Conservation (phyloP, 345 rosid species). For the Carallia brachiata region DNA sequence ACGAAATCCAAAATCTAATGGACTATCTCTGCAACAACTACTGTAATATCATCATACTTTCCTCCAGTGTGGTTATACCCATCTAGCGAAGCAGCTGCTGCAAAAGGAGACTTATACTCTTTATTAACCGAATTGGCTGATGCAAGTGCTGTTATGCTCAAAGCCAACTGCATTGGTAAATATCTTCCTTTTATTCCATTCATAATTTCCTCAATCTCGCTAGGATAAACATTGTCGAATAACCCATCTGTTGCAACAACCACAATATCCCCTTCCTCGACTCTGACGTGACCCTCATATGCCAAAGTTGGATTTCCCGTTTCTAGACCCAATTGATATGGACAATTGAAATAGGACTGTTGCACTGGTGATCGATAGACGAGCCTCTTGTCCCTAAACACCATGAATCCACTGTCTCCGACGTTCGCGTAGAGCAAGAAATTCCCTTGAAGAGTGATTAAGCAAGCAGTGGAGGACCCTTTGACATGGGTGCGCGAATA, state of each 20-base stretch:
- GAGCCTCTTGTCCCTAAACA: slow-evolving; percentile 7
- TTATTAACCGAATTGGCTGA: not conserved
- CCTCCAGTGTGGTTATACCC: slow-evolving; percentile 7
- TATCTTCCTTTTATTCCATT: not conserved
- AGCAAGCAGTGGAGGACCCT: slow-evolving; percentile 28
- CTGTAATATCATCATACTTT: slow-evolving; percentile 30
- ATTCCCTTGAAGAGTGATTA: slow-evolving; percentile 1
- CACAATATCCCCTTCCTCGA: slow-evolving; percentile 21
- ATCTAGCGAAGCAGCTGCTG: not conserved
- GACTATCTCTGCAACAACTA: slow-evolving; percentile 6
- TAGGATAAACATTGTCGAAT: slow-evolving; percentile 21
- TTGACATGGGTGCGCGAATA: not conserved
- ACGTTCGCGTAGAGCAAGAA: slow-evolving; percentile 15
- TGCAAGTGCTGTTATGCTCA: slow-evolving; percentile 1
- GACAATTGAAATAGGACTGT: slow-evolving; percentile 15
- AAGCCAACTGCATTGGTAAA: not conserved
- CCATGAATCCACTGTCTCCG: slow-evolving; percentile 31
- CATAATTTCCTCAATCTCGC: slow-evolving; percentile 16
- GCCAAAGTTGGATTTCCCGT: not conserved
- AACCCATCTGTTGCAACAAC: slow-evolving; percentile 31
- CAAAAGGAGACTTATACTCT: slow-evolving; percentile 14
- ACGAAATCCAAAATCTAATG: too few relatives aligned
- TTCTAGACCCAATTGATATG: slow-evolving; percentile 17
- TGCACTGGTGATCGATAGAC: slow-evolving; percentile 13
- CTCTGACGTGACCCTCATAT: not conserved